Evolutionary conservation across 257 asterid species (phyloP).

Genomic region (Penstemon barbatus): DNA sequence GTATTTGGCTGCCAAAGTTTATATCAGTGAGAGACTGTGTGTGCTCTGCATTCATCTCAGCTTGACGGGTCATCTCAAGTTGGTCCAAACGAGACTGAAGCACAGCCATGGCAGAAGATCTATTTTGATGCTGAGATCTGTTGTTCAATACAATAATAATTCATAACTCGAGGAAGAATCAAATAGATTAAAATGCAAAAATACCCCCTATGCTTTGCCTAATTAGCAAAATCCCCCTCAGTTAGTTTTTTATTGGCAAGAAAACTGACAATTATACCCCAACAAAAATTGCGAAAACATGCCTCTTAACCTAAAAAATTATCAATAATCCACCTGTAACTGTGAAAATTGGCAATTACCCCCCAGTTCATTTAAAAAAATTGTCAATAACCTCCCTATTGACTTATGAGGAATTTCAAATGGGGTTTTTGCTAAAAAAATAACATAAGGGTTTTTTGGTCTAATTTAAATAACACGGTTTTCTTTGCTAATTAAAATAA

Average conservation of each 20-base stretch:
- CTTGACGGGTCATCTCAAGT: slow-evolving; percentile 84
- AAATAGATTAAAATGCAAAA: background rate
- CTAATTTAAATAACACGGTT: background rate
- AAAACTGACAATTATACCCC: too few relatives aligned
- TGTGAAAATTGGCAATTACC: too few relatives aligned
- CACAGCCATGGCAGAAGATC: slow-evolving; percentile 92
- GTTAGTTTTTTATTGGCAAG: background rate
- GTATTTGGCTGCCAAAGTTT: slow-evolving; percentile 93
- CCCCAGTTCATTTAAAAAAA: too few relatives aligned
- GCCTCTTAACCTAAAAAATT: too few relatives aligned
- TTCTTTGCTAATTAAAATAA: too few relatives aligned
- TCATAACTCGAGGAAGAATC: background rate
- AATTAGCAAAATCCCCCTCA: background rate
- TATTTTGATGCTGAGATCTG: slow-evolving; percentile 97
- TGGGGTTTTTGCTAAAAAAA: background rate
- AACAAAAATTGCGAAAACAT: too few relatives aligned
- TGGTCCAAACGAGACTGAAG: slow-evolving; percentile 96
- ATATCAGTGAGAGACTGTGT: slow-evolving; percentile 82
- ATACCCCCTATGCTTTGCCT: background rate
- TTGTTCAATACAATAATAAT: background rate
- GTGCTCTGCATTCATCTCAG: slow-evolving; percentile 79
- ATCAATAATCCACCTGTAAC: too few relatives aligned
- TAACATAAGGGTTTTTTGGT: background rate
- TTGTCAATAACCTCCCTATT: too few relatives aligned
- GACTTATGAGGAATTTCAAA: background rate